phyloP scores from a whole-genome alignment of 805 yeast genomes.

The Nematodospora valgi region DNA sequence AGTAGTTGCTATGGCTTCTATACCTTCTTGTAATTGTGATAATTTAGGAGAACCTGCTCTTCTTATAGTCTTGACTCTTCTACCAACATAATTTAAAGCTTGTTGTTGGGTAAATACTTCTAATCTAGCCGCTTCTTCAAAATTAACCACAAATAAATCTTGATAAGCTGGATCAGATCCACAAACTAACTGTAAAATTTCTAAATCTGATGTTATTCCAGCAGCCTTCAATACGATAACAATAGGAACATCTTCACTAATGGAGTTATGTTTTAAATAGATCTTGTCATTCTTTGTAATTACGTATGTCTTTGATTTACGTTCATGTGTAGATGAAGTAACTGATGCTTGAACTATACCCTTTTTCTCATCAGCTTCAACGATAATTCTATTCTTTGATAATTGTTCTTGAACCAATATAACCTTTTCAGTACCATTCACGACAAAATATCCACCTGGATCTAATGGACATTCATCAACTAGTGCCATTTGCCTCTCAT shows the following conservation, averaged over 20 bases:
- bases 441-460: conserved; percentile 98
- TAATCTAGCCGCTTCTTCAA: conserved; percentile 86
- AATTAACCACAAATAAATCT: conserved; percentile 86
- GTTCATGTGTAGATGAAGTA: conserved; percentile 95
- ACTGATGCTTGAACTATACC: conserved; percentile 95
- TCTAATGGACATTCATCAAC: conserved; percentile 94
- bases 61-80: conserved; percentile 88
- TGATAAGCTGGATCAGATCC: conserved; percentile 87
- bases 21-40: conserved; percentile 84
- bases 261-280: conserved; percentile 91
- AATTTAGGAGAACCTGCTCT: conserved; percentile 80
- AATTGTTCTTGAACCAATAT: conserved; percentile 95
- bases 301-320: conserved; percentile 96
- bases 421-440: conserved; percentile 97
- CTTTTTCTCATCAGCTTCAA: conserved; percentile 95
- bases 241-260: conserved; percentile 92
- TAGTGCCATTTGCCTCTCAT: conserved; percentile 81
- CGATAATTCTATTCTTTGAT: conserved; percentile 94
- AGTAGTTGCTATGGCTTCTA: conserved; percentile 94
- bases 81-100: conserved; percentile 87
- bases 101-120: conserved; percentile 90
- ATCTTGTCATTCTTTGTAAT: conserved; percentile 87
- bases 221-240: conserved; percentile 92
- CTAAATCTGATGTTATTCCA: conserved; percentile 88
- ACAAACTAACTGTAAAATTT: conserved; percentile 90